Percentiles rank a stretch among this genome's conserved stretches.
These are phyloP conservation scores for Amaranthus tricolor DNA, from an alignment of 179 eudicot species.

Conservation along the genomic window DNA sequence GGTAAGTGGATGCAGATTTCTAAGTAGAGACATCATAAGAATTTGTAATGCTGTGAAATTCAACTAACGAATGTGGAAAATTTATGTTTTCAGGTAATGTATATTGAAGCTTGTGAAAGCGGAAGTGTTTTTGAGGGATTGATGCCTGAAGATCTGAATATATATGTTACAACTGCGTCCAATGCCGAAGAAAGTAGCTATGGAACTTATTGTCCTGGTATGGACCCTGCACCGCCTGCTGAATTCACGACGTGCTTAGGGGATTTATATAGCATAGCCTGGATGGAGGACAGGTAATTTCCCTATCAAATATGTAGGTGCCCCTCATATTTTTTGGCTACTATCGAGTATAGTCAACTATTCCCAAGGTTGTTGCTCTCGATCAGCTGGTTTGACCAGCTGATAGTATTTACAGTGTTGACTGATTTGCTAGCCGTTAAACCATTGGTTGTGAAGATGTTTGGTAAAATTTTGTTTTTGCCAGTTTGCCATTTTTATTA, in stretches of 20 bases:
- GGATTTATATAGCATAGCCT: slow-evolving; percentile 87
- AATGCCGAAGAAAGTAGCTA: slow-evolving; percentile 80
- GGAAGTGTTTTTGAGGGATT: slow-evolving; percentile 88
- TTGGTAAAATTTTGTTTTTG: no score
- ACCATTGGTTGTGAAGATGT: no score
- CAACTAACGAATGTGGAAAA: background rate
- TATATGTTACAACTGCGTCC: slow-evolving; percentile 85
- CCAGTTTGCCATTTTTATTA: no score
- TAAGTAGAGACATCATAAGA: background rate
- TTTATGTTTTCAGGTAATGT: slow-evolving; percentile 53
- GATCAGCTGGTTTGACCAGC: no score
- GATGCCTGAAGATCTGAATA: slow-evolving; percentile 65
- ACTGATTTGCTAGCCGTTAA: no score
- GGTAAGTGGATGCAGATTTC: slow-evolving; percentile 36
- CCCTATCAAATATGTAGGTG: background rate
- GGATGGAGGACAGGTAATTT: slow-evolving; percentile 93
- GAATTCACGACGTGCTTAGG: slow-evolving; percentile 81
- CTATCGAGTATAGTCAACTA: no score
- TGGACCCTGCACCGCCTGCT: slow-evolving; percentile 59
- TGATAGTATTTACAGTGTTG: no score
- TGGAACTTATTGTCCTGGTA: slow-evolving; percentile 85
- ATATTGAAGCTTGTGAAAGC: slow-evolving; percentile 90
- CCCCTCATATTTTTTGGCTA: no score
- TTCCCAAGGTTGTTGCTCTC: no score
- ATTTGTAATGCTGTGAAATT: background rate